These are phyloP conservation scores for Opeltia flavorubescens DNA, from an alignment of 495 filamentous ascomycete species.

Conservation along the genomic window DNA sequence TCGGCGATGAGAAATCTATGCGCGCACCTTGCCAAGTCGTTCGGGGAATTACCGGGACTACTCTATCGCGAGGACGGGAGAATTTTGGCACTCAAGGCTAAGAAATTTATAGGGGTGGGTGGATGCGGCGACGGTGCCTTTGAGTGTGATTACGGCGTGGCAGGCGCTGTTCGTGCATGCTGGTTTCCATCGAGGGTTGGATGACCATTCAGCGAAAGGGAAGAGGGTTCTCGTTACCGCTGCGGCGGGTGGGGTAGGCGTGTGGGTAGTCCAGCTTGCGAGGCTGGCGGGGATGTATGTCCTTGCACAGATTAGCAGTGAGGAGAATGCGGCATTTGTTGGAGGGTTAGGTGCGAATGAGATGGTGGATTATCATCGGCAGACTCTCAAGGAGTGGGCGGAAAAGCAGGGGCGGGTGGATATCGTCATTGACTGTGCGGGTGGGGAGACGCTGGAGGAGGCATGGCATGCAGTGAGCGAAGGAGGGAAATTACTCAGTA, in stretches of 20 bases:
- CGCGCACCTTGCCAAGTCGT: constrained; percentile 29
- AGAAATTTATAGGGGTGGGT: constrained; percentile 27
- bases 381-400: constrained; percentile 24
- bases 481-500: constrained; percentile 32
- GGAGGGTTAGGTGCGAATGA: constrained; percentile 28
- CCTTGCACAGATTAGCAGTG: constrained; percentile 27
- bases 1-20: constrained; percentile 41
- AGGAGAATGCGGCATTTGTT: constrained; percentile 31
- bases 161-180: constrained; percentile 44
- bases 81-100: constrained; percentile 37
- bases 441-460: constrained; percentile 27
- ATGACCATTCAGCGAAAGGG: constrained; percentile 16
- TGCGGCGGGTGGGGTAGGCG: constrained; percentile 38
- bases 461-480: constrained; percentile 32
- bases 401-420: constrained; percentile 24
- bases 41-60: constrained; percentile 40
- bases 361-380: constrained; percentile 31
- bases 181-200: too few species aligned
- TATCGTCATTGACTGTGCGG: constrained; percentile 39
- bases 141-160: constrained; percentile 41
- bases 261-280: constrained; percentile 44
- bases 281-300: constrained; percentile 26
- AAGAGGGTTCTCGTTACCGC: constrained; percentile 35
- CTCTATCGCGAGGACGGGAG: constrained; percentile 32
- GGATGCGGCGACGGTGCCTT: constrained; percentile 37